phyloP scores from a whole-genome alignment of 495 filamentous ascomycete species.

The Jackrogersella minutella region DNA sequence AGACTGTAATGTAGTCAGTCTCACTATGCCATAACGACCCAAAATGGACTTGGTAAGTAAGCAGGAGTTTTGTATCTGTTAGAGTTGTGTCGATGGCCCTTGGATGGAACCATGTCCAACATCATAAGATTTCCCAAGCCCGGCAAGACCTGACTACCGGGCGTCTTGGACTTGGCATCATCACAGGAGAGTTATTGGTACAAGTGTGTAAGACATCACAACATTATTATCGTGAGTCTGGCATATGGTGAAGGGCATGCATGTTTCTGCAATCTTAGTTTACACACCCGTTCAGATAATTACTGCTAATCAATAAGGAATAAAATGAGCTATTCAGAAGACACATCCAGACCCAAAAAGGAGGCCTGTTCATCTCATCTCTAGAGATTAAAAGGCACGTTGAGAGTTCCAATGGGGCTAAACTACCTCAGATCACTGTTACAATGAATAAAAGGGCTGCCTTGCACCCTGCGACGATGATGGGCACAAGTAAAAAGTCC shows the following conservation, averaged over 20 bases:
- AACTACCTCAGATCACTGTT: background rate
- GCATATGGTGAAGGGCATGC: background rate
- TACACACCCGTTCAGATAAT: no score
- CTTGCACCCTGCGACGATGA: background rate
- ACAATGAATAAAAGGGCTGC: background rate
- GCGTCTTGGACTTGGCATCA: constrained; percentile 24
- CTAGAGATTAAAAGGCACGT: background rate
- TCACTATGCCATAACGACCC: constrained; percentile 11
- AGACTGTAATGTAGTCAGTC: background rate
- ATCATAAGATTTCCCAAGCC: constrained; percentile 31
- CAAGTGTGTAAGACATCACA: background rate
- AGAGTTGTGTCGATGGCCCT: constrained; percentile 1
- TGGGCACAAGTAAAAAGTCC: background rate
- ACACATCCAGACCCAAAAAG: no score
- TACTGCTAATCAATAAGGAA: no score
- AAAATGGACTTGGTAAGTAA: background rate
- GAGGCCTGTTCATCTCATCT: background rate
- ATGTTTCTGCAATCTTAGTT: no score
- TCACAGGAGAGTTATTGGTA: constrained; percentile 16
- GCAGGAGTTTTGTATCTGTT: constrained; percentile 5
- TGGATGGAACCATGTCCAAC: constrained; percentile 31
- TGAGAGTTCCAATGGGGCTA: background rate
- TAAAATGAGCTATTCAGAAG: background rate
- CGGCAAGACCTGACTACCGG: constrained; percentile 26
- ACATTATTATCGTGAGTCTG: no score